Percentiles rank a stretch among this genome's conserved stretches.
Evolutionary conservation across 495 filamentous ascomycete species (phyloP).

Genomic region (Friedmanniomyces endolithicus): DNA sequence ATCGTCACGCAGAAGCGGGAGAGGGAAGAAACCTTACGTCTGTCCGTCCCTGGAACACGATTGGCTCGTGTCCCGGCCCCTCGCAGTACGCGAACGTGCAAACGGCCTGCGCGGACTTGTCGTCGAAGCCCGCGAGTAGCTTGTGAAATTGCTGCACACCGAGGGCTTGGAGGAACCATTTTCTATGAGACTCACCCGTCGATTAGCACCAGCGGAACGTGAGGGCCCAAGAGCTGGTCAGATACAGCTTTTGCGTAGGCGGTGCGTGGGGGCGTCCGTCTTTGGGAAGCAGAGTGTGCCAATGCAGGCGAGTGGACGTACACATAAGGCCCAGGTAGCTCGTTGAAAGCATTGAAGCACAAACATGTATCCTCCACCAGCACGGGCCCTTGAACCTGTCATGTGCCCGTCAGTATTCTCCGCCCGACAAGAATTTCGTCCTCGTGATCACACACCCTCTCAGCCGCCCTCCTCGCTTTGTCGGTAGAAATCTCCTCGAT

Average conservation of each 20-base stretch:
- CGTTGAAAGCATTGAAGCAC: constrained; percentile 78
- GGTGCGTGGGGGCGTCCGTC: not conserved
- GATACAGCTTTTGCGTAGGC: no score
- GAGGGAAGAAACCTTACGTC: constrained; percentile 20
- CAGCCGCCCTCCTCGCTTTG: constrained; percentile 71
- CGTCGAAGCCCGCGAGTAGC: constrained; percentile 75
- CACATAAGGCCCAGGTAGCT: constrained; percentile 96
- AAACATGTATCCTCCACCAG: constrained; percentile 92
- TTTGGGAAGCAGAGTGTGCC: constrained; percentile 5
- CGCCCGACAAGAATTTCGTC: not conserved
- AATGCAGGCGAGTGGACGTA: constrained; percentile 32
- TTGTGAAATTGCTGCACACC: constrained; percentile 81
- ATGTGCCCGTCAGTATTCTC: not conserved
- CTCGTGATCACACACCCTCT: constrained; percentile 37
- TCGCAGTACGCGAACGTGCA: constrained; percentile 90
- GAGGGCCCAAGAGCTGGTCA: no score
- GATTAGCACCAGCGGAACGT: no score
- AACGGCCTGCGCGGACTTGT: constrained; percentile 82
- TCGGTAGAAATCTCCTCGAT: constrained; percentile 82
- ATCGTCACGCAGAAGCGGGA: not conserved
- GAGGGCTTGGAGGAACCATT: constrained; percentile 78
- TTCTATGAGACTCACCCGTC: constrained; percentile 38
- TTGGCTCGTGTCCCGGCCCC: constrained; percentile 69
- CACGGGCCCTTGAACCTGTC: constrained; percentile 69
- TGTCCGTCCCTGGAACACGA: constrained; percentile 87